Base-by-base conservation (phyloP, 2,329 filamentous ascomycete genomes). In the Venturia asperata region DNA sequence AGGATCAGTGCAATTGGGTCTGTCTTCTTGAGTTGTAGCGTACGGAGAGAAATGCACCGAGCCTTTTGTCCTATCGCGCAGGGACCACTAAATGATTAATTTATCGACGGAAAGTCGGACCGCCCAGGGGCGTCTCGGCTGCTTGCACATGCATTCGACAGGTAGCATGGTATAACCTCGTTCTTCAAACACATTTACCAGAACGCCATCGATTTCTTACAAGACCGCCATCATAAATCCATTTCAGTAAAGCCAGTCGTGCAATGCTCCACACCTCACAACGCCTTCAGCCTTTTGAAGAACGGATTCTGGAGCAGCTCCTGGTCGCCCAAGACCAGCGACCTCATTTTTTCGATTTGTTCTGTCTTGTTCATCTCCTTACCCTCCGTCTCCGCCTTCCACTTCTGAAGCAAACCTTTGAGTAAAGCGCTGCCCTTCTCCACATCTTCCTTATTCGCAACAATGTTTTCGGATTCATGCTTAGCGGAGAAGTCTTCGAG, bases 401-500 rank as follows among this genome's bases (percentile, higher is more conserved):
- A 99, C 74, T 86, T 84, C 49, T 89, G 78, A 66, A 99, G 78
- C 72, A 97, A 82, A 60, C 88, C 84, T 78, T 97, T 97, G 61
- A 99, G 81, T 77, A 96, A 79, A 30, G 83, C 84, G 73, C 89
- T 96, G 9, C 94, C 94, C 74, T 93, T 86, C 71, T 96, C 92
- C 0, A 97, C 89, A 70, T 99, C 92, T 68, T 92, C 84, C 71
- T 91, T 92, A 68, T 84, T 89, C 73, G 91, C 91, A 69, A 84
- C 78, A 55, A 83, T 76, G 56, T 82, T 55, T 17, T 41, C 55
- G 13, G 71, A 74, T 67, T 90, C 87, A 70, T 90, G 86, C 77
- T 92, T 92, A 62, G 85, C 85, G 0, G 90, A 89, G 71, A 99
- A 99, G 75, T 99, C 94, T 75, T 99, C 94, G 43, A 99, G 82